Evolutionary conservation across 768 basidiomycete species (phyloP).

Genomic region (Collybia sp.): DNA sequence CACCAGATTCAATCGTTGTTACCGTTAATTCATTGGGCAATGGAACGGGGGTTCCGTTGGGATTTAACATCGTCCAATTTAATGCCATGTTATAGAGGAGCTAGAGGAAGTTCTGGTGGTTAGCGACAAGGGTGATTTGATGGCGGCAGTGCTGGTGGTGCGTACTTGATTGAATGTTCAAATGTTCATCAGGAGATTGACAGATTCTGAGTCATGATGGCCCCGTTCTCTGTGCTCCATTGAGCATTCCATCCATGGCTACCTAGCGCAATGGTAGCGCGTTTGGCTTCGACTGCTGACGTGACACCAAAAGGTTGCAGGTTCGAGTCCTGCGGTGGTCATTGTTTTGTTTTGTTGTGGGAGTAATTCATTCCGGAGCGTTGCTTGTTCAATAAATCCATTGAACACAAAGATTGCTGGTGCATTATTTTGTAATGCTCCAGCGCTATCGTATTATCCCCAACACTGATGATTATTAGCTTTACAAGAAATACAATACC

Average conservation of each 20-base stretch:
- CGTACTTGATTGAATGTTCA: too few species aligned
- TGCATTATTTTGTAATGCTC: too few species aligned
- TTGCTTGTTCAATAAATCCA: too few species aligned
- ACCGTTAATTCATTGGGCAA: conserved; percentile 60
- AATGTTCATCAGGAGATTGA: background rate
- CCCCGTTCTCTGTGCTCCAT: too few species aligned
- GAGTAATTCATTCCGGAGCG: too few species aligned
- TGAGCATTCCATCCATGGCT: conserved; percentile 32
- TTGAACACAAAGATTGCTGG: too few species aligned
- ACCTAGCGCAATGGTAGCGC: conserved; percentile 94
- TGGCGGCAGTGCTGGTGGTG: too few species aligned
- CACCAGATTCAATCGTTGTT: conserved; percentile 49
- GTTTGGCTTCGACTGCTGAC: conserved; percentile 84
- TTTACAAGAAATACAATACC: background rate
- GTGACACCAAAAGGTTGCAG: conserved; percentile 90
- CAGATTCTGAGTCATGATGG: background rate
- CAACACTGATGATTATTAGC: too few species aligned
- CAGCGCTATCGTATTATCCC: too few species aligned
- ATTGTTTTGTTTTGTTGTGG: conserved; percentile 28
- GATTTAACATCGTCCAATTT: conserved; percentile 70
- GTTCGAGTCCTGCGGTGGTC: conserved; percentile 95
- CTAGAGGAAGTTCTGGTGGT: conserved; percentile 7
- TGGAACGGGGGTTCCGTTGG: conserved; percentile 55
- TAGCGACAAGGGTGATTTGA: too few species aligned
- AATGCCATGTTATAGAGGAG: conserved; percentile 53